These are phyloP conservation scores for Monosporascus sp. DNA, from an alignment of 2,329 filamentous ascomycete species.

Conservation along the genomic window DNA sequence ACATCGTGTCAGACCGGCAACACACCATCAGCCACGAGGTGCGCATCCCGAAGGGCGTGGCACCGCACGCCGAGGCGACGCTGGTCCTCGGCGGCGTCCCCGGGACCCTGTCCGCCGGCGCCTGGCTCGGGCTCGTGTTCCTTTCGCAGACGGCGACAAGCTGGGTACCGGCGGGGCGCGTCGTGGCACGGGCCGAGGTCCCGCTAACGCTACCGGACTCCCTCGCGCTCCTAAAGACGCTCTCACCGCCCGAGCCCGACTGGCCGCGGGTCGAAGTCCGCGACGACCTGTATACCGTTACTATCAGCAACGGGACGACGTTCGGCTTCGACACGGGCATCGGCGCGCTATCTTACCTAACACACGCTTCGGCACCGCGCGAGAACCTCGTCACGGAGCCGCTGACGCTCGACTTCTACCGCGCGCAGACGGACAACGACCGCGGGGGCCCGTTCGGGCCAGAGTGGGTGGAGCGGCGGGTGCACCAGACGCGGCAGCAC, in stretches of 20 bases:
- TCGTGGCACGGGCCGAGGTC: slow-evolving; percentile 46
- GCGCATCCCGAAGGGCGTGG: slow-evolving; percentile 37
- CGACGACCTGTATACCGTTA: slow-evolving; percentile 27
- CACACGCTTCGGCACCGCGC: slow-evolving; percentile 21
- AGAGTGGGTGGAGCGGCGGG: slow-evolving; percentile 47
- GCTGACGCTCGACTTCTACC: slow-evolving; percentile 52
- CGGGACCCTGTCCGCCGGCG: slow-evolving; percentile 27
- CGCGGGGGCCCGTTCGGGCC: slow-evolving; percentile 47
- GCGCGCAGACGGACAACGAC: slow-evolving; percentile 63
- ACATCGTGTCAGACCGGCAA: slow-evolving; percentile 34
- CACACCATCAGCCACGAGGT: slow-evolving; percentile 30
- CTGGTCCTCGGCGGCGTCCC: slow-evolving; percentile 26
- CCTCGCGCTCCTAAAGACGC: slow-evolving; percentile 22
- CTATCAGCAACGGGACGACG: slow-evolving; percentile 27
- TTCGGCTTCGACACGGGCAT: slow-evolving; percentile 41
- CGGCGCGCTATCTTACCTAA: slow-evolving; percentile 39
- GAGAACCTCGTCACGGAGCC: slow-evolving; percentile 40
- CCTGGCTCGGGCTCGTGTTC: slow-evolving; percentile 46
- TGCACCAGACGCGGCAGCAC: slow-evolving; percentile 42
- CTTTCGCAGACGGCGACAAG: slow-evolving; percentile 33
- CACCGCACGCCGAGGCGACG: slow-evolving; percentile 35
- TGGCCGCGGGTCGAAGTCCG: slow-evolving; percentile 21
- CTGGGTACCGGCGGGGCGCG: slow-evolving; percentile 49
- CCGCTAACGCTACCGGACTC: slow-evolving; percentile 31
- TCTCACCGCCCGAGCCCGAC: slow-evolving; percentile 2